Percentiles rank a stretch among this genome's conserved stretches.
Conservation (phyloP, 176 grass and related monocot species). For the Triticum timopheevii region DNA sequence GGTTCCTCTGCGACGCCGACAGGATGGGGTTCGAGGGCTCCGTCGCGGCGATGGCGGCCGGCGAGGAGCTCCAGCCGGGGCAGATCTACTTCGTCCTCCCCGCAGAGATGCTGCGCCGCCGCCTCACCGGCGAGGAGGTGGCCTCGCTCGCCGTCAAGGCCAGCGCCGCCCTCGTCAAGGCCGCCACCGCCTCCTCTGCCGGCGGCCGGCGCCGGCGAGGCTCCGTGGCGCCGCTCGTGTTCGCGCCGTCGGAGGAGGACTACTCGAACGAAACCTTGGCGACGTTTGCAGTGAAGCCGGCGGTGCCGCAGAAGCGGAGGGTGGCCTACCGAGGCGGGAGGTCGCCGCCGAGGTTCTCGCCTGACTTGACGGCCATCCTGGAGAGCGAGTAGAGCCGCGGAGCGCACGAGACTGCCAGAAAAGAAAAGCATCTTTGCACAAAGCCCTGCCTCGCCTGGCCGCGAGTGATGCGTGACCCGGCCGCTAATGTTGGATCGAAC, state of each 20-base stretch:
- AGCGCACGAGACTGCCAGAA: neutral
- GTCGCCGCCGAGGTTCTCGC: constrained; percentile 46
- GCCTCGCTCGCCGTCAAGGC: constrained; percentile 67
- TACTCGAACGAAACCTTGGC: neutral
- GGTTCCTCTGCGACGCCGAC: constrained; percentile 88
- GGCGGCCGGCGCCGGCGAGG: constrained; percentile 28
- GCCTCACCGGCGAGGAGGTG: constrained; percentile 58
- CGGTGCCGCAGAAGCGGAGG: constrained; percentile 16
- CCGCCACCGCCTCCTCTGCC: neutral
- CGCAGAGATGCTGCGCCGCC: constrained; percentile 42
- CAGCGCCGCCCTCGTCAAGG: constrained; percentile 50
- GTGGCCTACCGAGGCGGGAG: constrained; percentile 16
- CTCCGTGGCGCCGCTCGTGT: constrained; percentile 60
- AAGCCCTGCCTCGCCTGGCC: neutral
- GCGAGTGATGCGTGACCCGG: neutral
- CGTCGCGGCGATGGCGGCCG: constrained; percentile 22
- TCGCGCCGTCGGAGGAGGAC: constrained; percentile 44
- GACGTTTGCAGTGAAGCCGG: neutral
- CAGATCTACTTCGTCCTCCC: constrained; percentile 95
- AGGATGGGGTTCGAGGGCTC: constrained; percentile 62
- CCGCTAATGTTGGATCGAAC: constrained; percentile 2
- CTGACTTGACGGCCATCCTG: constrained; percentile 60
- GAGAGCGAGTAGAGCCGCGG: constrained; percentile 38
- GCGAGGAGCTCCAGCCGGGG: constrained; percentile 54
- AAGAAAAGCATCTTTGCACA: neutral